Conservation (phyloP, 768 basidiomycete species). For the Sporobolomyces roseus region DNA sequence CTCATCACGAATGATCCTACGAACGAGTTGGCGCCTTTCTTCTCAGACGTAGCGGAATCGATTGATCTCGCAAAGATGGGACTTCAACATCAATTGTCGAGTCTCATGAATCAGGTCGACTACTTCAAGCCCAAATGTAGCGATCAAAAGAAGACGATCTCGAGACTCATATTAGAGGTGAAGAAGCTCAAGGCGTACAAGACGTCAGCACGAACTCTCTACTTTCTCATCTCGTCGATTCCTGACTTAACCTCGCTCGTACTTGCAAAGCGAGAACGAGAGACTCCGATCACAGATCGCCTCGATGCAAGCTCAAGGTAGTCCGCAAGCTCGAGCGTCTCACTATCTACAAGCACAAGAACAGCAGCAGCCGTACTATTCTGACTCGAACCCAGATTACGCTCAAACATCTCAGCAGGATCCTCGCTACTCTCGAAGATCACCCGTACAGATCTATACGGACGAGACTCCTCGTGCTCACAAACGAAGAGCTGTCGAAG, state of each 20-base stretch:
- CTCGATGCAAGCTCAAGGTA: not conserved
- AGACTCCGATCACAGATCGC: not conserved
- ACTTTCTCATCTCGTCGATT: not conserved
- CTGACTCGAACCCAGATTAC: too few species aligned
- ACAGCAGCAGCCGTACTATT: too few species aligned
- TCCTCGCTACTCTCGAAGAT: too few species aligned
- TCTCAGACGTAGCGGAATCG: not conserved
- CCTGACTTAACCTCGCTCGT: not conserved
- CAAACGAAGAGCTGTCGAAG: too few species aligned
- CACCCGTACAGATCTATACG: too few species aligned
- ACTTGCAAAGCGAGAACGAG: not conserved
- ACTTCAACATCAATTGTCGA: constrained; percentile 3
- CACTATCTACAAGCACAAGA: too few species aligned
- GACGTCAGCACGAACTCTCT: not conserved
- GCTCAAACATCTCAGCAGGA: too few species aligned
- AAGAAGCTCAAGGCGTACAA: constrained; percentile 13
- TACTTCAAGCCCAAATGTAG: constrained; percentile 22
- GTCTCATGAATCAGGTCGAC: constrained; percentile 25
- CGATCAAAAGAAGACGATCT: constrained; percentile 22
- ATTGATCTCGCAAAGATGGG: constrained; percentile 7
- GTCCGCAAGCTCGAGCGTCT: too few species aligned
- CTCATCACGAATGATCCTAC: constrained; percentile 6
- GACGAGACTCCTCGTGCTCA: too few species aligned
- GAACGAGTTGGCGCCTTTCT: constrained; percentile 12
- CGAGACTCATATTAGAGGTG: not conserved